Evolutionary conservation across 768 basidiomycete species (phyloP).

Genomic region (Boletus reticuloceps): DNA sequence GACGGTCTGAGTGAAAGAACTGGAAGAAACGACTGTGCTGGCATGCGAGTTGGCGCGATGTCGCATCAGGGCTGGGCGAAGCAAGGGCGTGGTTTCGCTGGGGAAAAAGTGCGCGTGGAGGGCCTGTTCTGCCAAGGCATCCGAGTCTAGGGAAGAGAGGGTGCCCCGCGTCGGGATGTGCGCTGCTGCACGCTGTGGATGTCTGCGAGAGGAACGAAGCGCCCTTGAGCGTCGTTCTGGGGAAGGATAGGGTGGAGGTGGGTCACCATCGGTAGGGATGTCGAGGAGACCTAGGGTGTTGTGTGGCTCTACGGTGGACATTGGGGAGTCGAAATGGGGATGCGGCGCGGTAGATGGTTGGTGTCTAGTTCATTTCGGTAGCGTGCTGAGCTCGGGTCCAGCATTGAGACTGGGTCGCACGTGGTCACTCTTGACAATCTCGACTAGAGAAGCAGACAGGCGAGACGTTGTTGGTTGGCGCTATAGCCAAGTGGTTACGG

Average conservation of each 20-base stretch:
- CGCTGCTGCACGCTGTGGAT: constrained; percentile 30
- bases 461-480: constrained; percentile 19
- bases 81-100: constrained; percentile 50
- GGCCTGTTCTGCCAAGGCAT: constrained; percentile 34
- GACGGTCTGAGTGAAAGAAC: constrained; percentile 65
- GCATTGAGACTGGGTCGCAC: too few relatives aligned
- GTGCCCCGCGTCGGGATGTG: constrained; percentile 28
- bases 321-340: not conserved
- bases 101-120: constrained; percentile 23
- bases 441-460: too few relatives aligned
- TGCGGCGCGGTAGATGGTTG: too few relatives aligned
- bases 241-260: constrained; percentile 71
- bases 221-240: constrained; percentile 41
- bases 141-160: constrained; percentile 34
- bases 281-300: constrained; percentile 11
- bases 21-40: constrained; percentile 45
- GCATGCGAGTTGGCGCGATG: constrained; percentile 58
- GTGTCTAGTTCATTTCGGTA: too few relatives aligned
- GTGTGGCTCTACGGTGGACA: constrained; percentile 10
- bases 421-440: too few relatives aligned
- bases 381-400: too few relatives aligned
- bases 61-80: constrained; percentile 35
- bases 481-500: constrained; percentile 80
- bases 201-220: constrained; percentile 28
- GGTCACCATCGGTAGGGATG: constrained; percentile 38